These are phyloP conservation scores for Melaleuca quinquenervia DNA, from an alignment of 345 rosid genomes.

Conservation along the genomic window DNA sequence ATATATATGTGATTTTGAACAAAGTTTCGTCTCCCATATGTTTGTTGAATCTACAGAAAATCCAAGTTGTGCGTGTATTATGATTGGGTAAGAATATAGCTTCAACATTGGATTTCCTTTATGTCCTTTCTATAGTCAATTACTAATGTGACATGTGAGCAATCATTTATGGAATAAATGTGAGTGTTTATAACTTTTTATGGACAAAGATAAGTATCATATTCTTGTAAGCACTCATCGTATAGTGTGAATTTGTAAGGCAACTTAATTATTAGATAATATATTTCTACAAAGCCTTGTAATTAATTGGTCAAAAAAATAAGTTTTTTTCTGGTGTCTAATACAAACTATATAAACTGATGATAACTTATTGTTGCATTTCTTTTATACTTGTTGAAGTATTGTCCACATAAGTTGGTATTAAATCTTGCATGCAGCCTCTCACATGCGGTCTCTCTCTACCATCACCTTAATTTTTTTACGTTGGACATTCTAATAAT, in stretches of 20 bases:
- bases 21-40: not conserved
- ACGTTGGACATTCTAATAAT: not conserved
- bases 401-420: not conserved
- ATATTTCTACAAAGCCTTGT: not conserved
- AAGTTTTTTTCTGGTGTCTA: not conserved
- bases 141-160: not conserved
- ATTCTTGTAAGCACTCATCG: not conserved
- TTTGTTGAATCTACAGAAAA: not conserved
- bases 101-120: not conserved
- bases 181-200: not conserved
- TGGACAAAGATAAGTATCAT: not conserved
- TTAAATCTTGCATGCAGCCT: not conserved
- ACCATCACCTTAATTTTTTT: fast-evolving
- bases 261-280: not conserved
- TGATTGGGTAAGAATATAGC: not conserved
- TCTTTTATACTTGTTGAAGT: not conserved
- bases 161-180: not conserved
- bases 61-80: not conserved
- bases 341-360: not conserved
- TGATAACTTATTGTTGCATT: not conserved
- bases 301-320: not conserved
- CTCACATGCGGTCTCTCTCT: not conserved
- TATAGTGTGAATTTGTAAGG: not conserved
- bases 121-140: not conserved
- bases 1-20: not conserved